Evolutionary conservation across 2,329 filamentous ascomycete genomes (phyloP).

Genomic region (Diaporthe vaccinii): DNA sequence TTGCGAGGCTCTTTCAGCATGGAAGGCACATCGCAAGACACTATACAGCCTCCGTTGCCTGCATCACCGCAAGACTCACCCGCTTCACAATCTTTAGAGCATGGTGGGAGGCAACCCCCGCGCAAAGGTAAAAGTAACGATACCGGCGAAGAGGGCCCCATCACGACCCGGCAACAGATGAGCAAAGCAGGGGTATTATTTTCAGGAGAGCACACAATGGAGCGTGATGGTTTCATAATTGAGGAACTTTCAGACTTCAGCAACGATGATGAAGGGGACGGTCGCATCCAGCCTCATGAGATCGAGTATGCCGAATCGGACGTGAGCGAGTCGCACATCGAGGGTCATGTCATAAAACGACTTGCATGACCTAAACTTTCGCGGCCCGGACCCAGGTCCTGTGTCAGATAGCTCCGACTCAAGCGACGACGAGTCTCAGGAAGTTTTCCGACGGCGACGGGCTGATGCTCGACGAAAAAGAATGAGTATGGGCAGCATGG

Average conservation of each 20-base stretch:
- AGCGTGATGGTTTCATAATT: not conserved
- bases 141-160: not conserved
- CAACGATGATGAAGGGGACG: no score
- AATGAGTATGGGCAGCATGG: constrained; percentile 63
- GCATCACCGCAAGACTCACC: not conserved
- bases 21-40: not conserved
- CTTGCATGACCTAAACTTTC: constrained; percentile 61
- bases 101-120: not conserved
- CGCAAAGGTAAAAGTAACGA: not conserved
- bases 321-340: constrained; percentile 55
- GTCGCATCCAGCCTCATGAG: constrained; percentile 60
- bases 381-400: constrained; percentile 52
- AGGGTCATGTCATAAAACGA: constrained; percentile 59
- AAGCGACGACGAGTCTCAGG: constrained; percentile 53
- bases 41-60: not conserved
- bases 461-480: constrained; percentile 60
- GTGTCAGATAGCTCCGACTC: constrained; percentile 55
- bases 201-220: not conserved
- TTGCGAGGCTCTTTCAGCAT: not conserved
- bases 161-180: not conserved
- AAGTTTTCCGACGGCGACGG: constrained; percentile 57
- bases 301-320: constrained; percentile 61
- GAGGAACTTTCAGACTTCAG: no score
- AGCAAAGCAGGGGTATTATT: not conserved
- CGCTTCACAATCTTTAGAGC: not conserved